These are phyloP conservation scores for Hericium erinaceus DNA, from an alignment of 768 basidiomycete genomes.

Conservation along the genomic window DNA sequence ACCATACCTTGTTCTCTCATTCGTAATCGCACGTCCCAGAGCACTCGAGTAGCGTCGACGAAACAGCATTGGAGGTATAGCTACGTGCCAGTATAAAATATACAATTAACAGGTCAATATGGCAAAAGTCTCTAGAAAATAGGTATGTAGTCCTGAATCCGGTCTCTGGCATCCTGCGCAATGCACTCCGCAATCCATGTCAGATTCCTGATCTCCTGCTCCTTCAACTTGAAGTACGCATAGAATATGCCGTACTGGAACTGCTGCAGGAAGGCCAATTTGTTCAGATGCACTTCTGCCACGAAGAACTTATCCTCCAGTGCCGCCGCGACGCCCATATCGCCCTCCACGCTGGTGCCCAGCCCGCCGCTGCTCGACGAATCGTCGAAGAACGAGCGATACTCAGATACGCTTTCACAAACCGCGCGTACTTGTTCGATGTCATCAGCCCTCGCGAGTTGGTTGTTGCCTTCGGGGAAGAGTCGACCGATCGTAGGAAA, in stretches of 20 bases:
- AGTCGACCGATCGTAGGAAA: constrained; percentile 92
- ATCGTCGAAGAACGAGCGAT: constrained; percentile 80
- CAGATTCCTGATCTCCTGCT: constrained; percentile 82
- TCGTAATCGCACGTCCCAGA: too few species aligned
- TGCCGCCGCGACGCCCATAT: constrained; percentile 37
- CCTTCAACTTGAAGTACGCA: constrained; percentile 85
- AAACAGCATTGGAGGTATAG: too few species aligned
- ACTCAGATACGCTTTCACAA: constrained; percentile 84
- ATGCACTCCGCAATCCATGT: constrained; percentile 98
- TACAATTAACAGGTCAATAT: not conserved
- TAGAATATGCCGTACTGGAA: constrained; percentile 94
- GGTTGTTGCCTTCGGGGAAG: constrained; percentile 93
- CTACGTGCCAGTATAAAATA: too few species aligned
- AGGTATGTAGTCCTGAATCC: constrained; percentile 92
- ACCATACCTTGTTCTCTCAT: too few species aligned
- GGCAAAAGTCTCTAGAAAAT: constrained; percentile 49
- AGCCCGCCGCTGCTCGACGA: constrained; percentile 22
- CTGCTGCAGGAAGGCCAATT: constrained; percentile 90
- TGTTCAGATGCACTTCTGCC: constrained; percentile 90
- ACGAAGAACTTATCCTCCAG: constrained; percentile 95
- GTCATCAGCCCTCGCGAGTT: constrained; percentile 89
- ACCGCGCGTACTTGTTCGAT: constrained; percentile 84
- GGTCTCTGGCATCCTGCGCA: constrained; percentile 90
- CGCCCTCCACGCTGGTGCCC: constrained; percentile 25
- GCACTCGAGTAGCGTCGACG: too few species aligned